Evolutionary conservation across 345 rosid species (phyloP), one percentile per base, ranked within the genome.

Genomic region (Camelina laxa): DNA sequence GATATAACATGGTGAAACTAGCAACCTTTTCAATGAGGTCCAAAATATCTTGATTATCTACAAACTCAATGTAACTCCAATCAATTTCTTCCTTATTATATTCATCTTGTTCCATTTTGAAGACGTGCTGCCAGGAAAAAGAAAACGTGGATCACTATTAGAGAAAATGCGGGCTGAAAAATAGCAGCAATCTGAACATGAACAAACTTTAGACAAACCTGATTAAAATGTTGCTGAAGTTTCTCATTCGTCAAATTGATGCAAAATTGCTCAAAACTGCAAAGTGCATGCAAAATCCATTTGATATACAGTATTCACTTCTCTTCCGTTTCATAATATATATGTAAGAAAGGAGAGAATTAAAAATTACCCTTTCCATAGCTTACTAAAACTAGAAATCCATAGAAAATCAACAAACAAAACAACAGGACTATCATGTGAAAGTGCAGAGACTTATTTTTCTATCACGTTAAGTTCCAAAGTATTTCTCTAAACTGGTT

Each of bases 81-180:
- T 90, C 76, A 82, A 95, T 95, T 84, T 90, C 88, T 85, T 95
- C 99, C 79, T 90, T 95, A 16, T 86, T 89, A 80, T 94, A 91
- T 77, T 94, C 98, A 79, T 94, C 99, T 90, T 95, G 99, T 85
- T 94, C 99, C 99, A 95, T 92, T 86, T 95, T 95, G 83, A 95
- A 95, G 70, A 95, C 99, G 65, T 95, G 99, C 99, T 95, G 97
- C 67, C 61, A 59, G 17, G 21, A 15, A 79, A 54, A 80, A 42
- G 62, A 58, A 58, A 57, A 58, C 57, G 47, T 48, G 68, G 65
- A 58, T 76, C 65, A 81, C 27, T 55, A 76, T 33, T 27, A 80
- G 14, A 27, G 71, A 73, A 4, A 56, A 69, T 45, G 44, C 42
- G 27, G 20, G 60, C 48, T 15, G 49, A 74, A 77, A 50, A 84